A percentile compares a stretch with the other conserved stretches of the same genome.
Evolutionary conservation across 768 basidiomycete genomes (phyloP).

Genomic region (Phaffia australis): DNA sequence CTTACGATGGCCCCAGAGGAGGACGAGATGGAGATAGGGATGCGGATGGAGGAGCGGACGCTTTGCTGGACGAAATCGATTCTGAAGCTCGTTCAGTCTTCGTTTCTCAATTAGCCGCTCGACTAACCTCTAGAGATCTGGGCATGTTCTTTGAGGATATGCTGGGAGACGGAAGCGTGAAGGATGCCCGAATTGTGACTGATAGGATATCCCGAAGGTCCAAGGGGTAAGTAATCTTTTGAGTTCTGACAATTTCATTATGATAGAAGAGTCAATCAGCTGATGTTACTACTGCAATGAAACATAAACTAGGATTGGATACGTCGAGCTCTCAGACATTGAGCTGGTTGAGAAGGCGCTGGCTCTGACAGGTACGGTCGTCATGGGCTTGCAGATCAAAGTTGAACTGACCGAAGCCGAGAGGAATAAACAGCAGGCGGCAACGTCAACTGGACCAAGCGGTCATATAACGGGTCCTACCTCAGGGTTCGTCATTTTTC

Average conservation of each 20-base stretch:
- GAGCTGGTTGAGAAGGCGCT: conserved; percentile 87
- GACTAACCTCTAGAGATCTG: conserved; percentile 90
- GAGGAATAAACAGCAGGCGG: conserved; percentile 45
- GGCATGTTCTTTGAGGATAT: conserved; percentile 99
- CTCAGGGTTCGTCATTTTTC: conserved; percentile 20
- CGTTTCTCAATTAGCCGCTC: conserved; percentile 93
- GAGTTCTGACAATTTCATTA: neutral
- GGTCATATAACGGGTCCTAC: conserved; percentile 27
- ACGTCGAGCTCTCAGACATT: conserved; percentile 88
- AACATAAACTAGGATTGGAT: conserved; percentile 62
- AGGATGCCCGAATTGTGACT: conserved; percentile 92
- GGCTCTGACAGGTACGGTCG: conserved; percentile 79
- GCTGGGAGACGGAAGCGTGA: conserved; percentile 81
- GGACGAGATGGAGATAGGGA: conserved; percentile 11
- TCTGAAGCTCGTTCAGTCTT: conserved; percentile 98
- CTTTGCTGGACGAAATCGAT: conserved; percentile 74
- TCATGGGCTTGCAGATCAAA: conserved; percentile 96
- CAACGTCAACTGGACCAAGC: conserved; percentile 20
- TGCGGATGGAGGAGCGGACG: conserved; percentile 42
- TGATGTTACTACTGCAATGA: neutral
- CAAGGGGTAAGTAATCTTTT: conserved; percentile 63
- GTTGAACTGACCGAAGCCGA: conserved; percentile 96
- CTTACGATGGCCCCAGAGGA: conserved; percentile 43
- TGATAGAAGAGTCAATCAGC: neutral
- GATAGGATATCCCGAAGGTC: conserved; percentile 88